Evolutionary conservation across 805 yeast genomes (phyloP).

Genomic region (Jamesozyma gamospora): DNA sequence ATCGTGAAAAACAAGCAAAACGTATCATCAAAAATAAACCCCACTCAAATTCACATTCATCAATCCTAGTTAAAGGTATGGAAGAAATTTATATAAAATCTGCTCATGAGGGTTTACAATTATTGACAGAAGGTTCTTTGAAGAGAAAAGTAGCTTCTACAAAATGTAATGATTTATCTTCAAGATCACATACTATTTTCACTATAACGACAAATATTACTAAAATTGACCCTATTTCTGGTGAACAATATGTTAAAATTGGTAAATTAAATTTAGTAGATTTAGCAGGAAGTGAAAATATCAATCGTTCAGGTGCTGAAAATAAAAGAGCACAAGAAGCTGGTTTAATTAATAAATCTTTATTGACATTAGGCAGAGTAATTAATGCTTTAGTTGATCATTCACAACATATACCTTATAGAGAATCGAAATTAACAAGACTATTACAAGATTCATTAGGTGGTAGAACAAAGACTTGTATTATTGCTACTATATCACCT

Average conservation of each 20-base stretch:
- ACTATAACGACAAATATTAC: conserved; percentile 54
- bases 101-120: conserved; percentile 41
- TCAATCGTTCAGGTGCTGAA: conserved; percentile 73
- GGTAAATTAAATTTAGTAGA: conserved; percentile 84
- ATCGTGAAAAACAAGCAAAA: background rate
- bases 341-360: conserved; percentile 78
- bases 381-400: conserved; percentile 62
- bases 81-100: conserved; percentile 42
- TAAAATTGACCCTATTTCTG: conserved; percentile 37
- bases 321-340: conserved; percentile 84
- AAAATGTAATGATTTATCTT: conserved; percentile 63
- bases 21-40: background rate
- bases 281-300: conserved; percentile 87
- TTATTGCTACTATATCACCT: conserved; percentile 77
- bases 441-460: conserved; percentile 76
- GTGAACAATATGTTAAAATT: conserved; percentile 40
- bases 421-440: conserved; percentile 75
- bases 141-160: conserved; percentile 71
- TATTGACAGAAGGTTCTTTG: conserved; percentile 47
- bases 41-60: conserved; percentile 8
- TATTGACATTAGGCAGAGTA: conserved; percentile 77
- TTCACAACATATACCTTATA: conserved; percentile 65
- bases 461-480: conserved; percentile 71
- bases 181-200: conserved; percentile 74
- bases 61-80: conserved; percentile 48